Base-by-base conservation (phyloP, 805 yeast species). In the Ogataea pini region DNA sequence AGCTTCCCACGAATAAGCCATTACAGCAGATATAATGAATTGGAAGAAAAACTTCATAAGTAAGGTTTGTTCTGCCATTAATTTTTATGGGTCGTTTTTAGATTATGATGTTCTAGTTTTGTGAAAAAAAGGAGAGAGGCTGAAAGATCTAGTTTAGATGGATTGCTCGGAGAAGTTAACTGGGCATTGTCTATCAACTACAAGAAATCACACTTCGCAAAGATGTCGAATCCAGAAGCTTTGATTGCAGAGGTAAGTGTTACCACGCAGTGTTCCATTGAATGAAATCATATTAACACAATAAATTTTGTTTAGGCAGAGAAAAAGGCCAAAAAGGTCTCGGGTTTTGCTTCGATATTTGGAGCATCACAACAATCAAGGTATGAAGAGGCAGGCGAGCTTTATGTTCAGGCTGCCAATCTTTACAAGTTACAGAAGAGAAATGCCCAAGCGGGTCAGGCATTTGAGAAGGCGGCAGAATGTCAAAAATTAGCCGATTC, bases 331-430 rank as follows among this genome's bases (percentile, higher is more conserved):
- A 79, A 79, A 59, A 85, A 89, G 16, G 78, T 85, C 38, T 73
- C 82, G 25, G 95, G 96, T 4, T 77, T 65, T 14, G 79, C 91
- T 56, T 78, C 80, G 52, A 60, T 86, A 17, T 77, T 89, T 45
- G 86, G 92, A 3, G 77, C 85, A 1, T 76, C 85, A 8, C 75
- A 77, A 28, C 70, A 82, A 3, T 76, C 78, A 52, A 78, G 88
- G 52, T 79, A 73, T 45, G 99, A 94, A 64, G 99, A 94, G 55
- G 98, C 99, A 3, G 85, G 91, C 3, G 99, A 94, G 55, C 70
- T 89, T 24, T 92, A 84, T 63, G 75, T 85, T 18, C 95, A 91
- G 67, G 99, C 99, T 2, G 99, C 95, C n/a, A 94, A 92, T 62
- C 77, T 81, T 24, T 94, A 83, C 72, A 79, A 91, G 52, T 69